These are phyloP conservation scores for Penicillium crystallinum DNA, from an alignment of 495 filamentous ascomycete species.

Conservation along the genomic window DNA sequence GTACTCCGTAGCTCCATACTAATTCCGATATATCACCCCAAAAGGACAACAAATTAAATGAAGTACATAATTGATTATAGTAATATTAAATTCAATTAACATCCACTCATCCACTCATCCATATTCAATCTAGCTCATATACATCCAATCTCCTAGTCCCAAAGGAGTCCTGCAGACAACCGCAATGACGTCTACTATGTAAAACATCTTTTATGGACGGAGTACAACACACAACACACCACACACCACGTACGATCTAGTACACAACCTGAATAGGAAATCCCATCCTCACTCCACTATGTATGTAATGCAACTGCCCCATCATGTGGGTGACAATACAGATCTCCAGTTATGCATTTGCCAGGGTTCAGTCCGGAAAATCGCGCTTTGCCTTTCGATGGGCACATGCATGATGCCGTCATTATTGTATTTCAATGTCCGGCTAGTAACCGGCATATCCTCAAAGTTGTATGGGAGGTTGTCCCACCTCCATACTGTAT, in stretches of 20 bases:
- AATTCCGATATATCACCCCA: no score
- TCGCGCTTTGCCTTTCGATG: neutral
- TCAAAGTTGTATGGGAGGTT: no score
- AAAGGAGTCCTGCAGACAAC: neutral
- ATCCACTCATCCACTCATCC: neutral
- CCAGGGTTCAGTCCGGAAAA: neutral
- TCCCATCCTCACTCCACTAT: neutral
- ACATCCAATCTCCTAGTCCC: neutral
- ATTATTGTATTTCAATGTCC: neutral
- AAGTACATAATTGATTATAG: no score
- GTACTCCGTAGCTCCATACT: neutral
- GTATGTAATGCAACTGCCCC: neutral
- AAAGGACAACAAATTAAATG: no score
- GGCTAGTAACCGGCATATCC: neutral
- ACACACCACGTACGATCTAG: neutral
- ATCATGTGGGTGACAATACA: neutral
- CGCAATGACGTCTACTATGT: neutral
- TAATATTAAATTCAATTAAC: neutral
- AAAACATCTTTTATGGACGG: neutral
- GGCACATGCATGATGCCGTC: neutral
- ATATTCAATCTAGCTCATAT: neutral
- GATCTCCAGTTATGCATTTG: no score
- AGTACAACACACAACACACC: neutral
- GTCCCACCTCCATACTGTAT: no score
- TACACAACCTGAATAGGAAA: neutral